Evolutionary conservation across 2,329 filamentous ascomycete species (phyloP), one percentile per base, ranked within the genome.

Genomic region (Arthrobotrys pseudoclavata): DNA sequence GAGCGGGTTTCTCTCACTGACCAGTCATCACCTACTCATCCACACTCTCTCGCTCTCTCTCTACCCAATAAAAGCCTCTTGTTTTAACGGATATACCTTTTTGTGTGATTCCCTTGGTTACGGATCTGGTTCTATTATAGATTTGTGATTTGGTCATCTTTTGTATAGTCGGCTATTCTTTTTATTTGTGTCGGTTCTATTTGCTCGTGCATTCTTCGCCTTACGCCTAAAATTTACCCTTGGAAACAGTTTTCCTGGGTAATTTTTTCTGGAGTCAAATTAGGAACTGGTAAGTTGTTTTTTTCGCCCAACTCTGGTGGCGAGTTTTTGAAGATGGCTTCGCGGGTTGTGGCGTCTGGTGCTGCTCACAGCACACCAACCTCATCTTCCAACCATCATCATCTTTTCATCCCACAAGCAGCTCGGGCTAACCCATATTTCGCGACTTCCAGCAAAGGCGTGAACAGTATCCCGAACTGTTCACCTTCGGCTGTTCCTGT

Each of bases 401-500:
- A 37, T 52, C 22, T 26, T 40, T 15, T 42, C 34, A 42, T 40
- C 55, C 55, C 50, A 48, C 52, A 26, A 22, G 29, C 60, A 22
- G 40, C 45, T 53, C 61, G 67, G 61, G 74, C 74, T 77, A 77
- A 77, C 74, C 42, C 61, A 26, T 77, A 53, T 47, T 48, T 70
- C 60, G 50, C 53, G 22, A 34, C 60, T 12, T 77, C 61, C 74
- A 77, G 79, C 76, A 63, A 77, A 79, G 76, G 69, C 31, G 72
- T 75, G 76, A 70, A 77, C 67, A 69, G 72, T 72, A 63, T 42
- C 55, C 40, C 34, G 47, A 62, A 64, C 75, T 77, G 74, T 75
- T 77, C 79, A 76, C 79, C 78, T 66, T 72, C 79, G 62, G 75
- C 79, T 79, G 79, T 79, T 77, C 79, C 79, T 78, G 79, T 80